These are phyloP conservation scores for Kernera saxatilis DNA, from an alignment of 345 rosid species.

Conservation along the genomic window DNA sequence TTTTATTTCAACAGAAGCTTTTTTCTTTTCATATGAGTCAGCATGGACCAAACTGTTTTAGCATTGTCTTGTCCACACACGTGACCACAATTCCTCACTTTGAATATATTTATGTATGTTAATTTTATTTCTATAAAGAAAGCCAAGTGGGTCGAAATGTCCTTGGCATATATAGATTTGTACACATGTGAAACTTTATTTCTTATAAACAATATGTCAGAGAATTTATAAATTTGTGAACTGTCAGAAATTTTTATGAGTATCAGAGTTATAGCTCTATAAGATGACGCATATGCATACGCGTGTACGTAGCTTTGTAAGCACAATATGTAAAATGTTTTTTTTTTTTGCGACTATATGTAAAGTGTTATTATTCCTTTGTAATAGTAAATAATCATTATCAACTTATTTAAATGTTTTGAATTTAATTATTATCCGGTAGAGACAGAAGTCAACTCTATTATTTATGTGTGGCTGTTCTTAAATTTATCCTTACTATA, in stretches of 20 bases:
- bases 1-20: neutral
- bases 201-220: neutral
- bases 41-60: slow-evolving; percentile 29
- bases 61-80: slow-evolving; percentile 30
- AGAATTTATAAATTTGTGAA: neutral
- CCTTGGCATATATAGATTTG: neutral
- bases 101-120: neutral
- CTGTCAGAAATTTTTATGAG: neutral
- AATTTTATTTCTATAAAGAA: neutral
- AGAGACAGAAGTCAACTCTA: slow-evolving; percentile 19
- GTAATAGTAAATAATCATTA: slow-evolving; percentile 1
- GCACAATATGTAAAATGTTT: neutral
- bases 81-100: slow-evolving; percentile 21
- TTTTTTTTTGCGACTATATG: neutral
- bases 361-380: slow-evolving; percentile 6
- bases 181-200: neutral
- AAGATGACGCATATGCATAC: neutral
- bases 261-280: neutral
- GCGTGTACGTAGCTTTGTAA: neutral
- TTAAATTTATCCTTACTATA: neutral
- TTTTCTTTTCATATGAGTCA: slow-evolving; percentile 20
- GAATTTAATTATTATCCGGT: neutral
- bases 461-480: neutral
- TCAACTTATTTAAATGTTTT: slow-evolving; percentile 11
- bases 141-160: slow-evolving; percentile 11